Conservation (phyloP, 345 rosid genomes). For the Acer campestre region DNA sequence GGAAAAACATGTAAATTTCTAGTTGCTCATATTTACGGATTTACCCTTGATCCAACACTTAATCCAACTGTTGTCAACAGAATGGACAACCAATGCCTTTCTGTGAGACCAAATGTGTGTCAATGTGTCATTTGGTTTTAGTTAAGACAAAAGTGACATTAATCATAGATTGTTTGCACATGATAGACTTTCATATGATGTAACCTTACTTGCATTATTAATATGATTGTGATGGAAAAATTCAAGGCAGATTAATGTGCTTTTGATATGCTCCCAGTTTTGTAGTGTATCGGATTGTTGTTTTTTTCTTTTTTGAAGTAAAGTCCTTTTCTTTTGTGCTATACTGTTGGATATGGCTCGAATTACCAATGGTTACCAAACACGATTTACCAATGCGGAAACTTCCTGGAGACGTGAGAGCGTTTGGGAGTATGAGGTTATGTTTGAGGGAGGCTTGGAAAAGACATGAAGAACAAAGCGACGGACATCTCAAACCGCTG, state of each 20-base stretch:
- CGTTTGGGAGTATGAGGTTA: too few relatives aligned
- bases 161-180: neutral
- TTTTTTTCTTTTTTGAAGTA: neutral
- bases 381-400: too few relatives aligned
- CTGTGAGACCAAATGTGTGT: slow-evolving; percentile 10
- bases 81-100: neutral
- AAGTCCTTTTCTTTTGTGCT: too few relatives aligned
- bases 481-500: too few relatives aligned
- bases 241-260: neutral
- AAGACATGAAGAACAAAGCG: too few relatives aligned
- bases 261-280: neutral
- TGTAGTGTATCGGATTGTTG: neutral
- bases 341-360: too few relatives aligned
- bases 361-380: too few relatives aligned
- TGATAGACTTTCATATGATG: neutral
- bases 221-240: neutral
- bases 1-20: neutral
- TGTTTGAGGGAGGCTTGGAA: too few relatives aligned
- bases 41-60: neutral
- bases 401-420: too few relatives aligned
- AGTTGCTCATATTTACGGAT: neutral
- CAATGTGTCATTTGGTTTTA: neutral
- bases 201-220: neutral
- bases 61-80: neutral
- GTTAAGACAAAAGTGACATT: neutral